Evolutionary conservation across 192 early-diverging fungal species (phyloP).

Genomic region (Spinellus fusiger): DNA sequence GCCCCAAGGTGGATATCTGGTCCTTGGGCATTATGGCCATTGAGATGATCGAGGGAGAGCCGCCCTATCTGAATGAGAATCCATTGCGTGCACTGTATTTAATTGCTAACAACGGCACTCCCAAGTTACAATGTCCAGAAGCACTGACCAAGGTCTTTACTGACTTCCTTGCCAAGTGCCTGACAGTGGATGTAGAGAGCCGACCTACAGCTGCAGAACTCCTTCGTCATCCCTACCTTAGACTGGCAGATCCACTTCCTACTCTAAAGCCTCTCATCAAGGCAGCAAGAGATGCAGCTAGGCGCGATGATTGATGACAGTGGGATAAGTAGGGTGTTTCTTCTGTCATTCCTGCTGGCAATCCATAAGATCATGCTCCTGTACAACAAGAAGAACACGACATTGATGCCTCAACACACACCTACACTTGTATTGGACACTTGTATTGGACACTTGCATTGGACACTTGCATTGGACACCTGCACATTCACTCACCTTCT

Average conservation of each 20-base stretch:
- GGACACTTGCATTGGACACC: background rate
- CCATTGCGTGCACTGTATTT: constrained; percentile 63
- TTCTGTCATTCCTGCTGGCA: background rate
- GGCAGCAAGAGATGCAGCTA: constrained; percentile 36
- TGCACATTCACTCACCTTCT: background rate
- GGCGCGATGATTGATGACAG: constrained; percentile 17
- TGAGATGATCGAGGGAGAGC: constrained; percentile 75
- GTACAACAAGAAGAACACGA: background rate
- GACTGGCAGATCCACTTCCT: constrained; percentile 47
- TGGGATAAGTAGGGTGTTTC: background rate
- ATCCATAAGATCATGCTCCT: background rate
- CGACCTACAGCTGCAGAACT: constrained; percentile 53
- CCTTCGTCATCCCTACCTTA: constrained; percentile 56
- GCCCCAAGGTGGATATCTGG: constrained; percentile 71
- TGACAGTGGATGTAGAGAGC: constrained; percentile 55
- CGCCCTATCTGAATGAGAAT: constrained; percentile 67
- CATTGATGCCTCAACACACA: background rate
- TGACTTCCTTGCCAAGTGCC: constrained; percentile 50
- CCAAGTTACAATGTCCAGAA: constrained; percentile 62
- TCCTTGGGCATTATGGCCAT: constrained; percentile 74
- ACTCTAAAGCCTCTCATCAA: constrained; percentile 53
- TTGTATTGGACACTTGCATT: background rate
- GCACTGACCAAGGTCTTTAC: constrained; percentile 40
- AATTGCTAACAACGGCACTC: constrained; percentile 78
- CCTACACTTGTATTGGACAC: background rate